Evolutionary conservation across 106 monocot genomes (phyloP).

Genomic region (Xerophyta viscosa): DNA sequence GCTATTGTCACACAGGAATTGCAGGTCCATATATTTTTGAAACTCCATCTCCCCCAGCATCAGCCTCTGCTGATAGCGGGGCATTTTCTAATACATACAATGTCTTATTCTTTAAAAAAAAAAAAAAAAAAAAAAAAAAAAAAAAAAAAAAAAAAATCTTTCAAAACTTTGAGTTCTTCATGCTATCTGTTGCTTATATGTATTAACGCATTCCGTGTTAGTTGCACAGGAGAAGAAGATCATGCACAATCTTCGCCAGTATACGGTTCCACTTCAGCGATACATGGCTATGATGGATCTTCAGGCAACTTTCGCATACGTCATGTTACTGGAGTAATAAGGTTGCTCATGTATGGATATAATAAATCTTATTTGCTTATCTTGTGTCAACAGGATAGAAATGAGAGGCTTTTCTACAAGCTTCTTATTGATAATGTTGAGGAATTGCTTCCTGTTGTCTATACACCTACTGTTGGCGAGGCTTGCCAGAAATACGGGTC

Average conservation of each 20-base stretch:
- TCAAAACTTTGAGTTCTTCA: not conserved
- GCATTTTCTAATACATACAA: too few species aligned
- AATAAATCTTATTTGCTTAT: not conserved
- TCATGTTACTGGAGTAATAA: not conserved
- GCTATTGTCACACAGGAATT: slow-evolving; percentile 41
- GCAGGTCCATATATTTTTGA: slow-evolving; percentile 28
- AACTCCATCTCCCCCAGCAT: too few species aligned
- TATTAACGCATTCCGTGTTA: too few species aligned
- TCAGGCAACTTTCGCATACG: too few species aligned
- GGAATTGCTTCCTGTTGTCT: slow-evolving; percentile 84
- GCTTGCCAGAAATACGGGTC: slow-evolving; percentile 92
- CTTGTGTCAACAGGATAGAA: slow-evolving; percentile 53
- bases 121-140: too few species aligned
- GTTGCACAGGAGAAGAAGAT: slow-evolving; percentile 60
- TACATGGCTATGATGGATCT: slow-evolving; percentile 93
- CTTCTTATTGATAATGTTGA: slow-evolving; percentile 88
- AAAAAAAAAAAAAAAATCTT: too few species aligned
- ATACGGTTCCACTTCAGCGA: slow-evolving; percentile 68
- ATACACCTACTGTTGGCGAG: slow-evolving; percentile 91
- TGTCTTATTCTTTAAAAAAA: too few species aligned
- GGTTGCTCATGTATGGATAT: not conserved
- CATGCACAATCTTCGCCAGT: slow-evolving; percentile 72
- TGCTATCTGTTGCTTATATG: not conserved
- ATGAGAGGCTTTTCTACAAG: slow-evolving; percentile 94
- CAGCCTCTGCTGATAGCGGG: too few species aligned